phyloP scores from a whole-genome alignment of 306 rosid genomes.

The Vachellia collinsii region DNA sequence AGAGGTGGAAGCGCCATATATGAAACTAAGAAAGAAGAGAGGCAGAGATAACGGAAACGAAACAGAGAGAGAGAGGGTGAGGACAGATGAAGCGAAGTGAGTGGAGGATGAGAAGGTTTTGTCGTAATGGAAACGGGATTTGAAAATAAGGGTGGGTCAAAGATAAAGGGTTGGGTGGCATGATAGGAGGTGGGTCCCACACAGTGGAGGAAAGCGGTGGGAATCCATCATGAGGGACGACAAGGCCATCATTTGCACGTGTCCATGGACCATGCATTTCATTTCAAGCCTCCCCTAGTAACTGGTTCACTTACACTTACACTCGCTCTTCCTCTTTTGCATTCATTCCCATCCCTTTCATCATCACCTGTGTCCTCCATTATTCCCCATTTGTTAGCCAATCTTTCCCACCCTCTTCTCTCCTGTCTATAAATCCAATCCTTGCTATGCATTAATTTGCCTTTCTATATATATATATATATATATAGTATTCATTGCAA shows the following conservation, averaged over 20 bases:
- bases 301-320: not conserved
- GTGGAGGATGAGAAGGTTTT: constrained; percentile 3
- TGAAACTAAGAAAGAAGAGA: not conserved
- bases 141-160: constrained; percentile 54
- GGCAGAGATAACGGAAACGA: constrained; percentile 16
- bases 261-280: constrained; percentile 61
- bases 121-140: constrained; percentile 10
- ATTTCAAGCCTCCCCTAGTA: constrained; percentile 14
- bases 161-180: constrained; percentile 63
- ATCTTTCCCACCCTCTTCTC: not conserved
- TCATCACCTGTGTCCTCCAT: not conserved
- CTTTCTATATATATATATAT: too few species aligned
- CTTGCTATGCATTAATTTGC: not conserved
- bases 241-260: constrained; percentile 88
- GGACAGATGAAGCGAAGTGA: not conserved
- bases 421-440: not conserved
- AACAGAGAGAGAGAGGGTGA: not conserved
- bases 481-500: too few species aligned
- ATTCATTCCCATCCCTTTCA: not conserved
- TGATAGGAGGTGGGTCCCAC: constrained; percentile 68
- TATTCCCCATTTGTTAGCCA: not conserved
- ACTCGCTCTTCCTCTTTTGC: not conserved
- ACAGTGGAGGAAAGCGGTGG: constrained; percentile 92
- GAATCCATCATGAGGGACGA: constrained; percentile 75
- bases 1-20: constrained; percentile 1